Evolutionary conservation across 805 yeast species (phyloP), one percentile per base, ranked within the genome.

Genomic region (Torulaspora maleeae): DNA sequence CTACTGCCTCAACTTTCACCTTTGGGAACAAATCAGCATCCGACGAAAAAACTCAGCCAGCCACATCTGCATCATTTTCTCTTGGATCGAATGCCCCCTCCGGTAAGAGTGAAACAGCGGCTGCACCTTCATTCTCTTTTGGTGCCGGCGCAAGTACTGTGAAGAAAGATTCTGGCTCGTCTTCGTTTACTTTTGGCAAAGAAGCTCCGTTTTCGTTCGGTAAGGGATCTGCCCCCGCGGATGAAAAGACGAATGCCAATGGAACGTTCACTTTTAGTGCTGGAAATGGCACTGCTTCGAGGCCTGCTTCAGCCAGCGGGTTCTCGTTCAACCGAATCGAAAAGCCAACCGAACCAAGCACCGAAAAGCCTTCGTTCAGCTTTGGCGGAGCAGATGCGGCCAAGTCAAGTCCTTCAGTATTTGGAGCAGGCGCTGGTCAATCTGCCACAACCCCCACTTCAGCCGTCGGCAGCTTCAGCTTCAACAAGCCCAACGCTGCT

Each of bases 151-250:
- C 33, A 24, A 24, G 27, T 28, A 3, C 35, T 24, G 33, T 24
- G 13, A 25, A 36, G 17, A 36, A 43, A 36, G 41, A 30, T 15
- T 13, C 19, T 15, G 25, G 29, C 13, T 20, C 36, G 15, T 17
- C 30, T 15, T 20, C 47, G n/a, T 39, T 46, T 38, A 30, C 43
- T 36, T 44, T 48, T 34, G 43, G 50, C 38, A 22, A 22, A 22
- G 25, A 22, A 8, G 10, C 25, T 7, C 25, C 25, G 25, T 22
- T 22, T 8, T 27, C 30, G 6, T 36, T 36, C 28, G 1, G 11
- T 2, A 36, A 15, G 12, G 27, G 19, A 27, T 33, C 38, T 37
- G 11, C 22, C 4, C 27, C 11, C 15, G 41, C 36, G n/a, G 41
- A 42, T 25, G 37, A 32, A 25, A n/a, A 41, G 12, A 5, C 25